Evolutionary conservation across 2,329 filamentous ascomycete genomes (phyloP), one percentile per base, ranked within the genome.

Genomic region (Cercospora beticola): DNA sequence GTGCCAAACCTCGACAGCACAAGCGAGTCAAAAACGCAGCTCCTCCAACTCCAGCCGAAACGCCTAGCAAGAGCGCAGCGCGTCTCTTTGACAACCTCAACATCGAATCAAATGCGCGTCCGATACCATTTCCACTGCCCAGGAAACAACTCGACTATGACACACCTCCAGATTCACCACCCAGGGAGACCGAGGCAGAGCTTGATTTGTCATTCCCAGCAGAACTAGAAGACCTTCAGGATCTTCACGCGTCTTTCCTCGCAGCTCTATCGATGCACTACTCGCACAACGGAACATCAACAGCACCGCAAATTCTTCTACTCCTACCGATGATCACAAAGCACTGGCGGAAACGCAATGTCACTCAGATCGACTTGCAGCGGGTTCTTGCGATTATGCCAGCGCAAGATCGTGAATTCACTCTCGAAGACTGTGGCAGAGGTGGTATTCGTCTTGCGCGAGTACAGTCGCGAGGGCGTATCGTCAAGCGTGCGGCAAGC

Each of bases 261-360:
- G 82, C 80, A 16, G 81, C 83, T n/a, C 76, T 85, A 12, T 82
- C 82, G 5, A 76, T 85, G 30, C 82, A 85, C 71, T 83, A 82
- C 70, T 81, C 84, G 21, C 83, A 85, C 73, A 83, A 84, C 67
- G 82, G 82, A 58, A 81, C 80, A 12, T 78, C 81, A 5, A 77
- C 81, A 16, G 79, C 83, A n/a, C 78, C 81, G 64, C 78, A 84
- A 67, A 73, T 84, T 23, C 72, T 76, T 26, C 73, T 76, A 23
- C 71, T 85, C 31, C 77, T 80, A 23, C 76, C 79, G 26, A 78
- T 79, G 7, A 76, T 83, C 56, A 81, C 83, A 6, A 76, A 80
- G 33, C 78, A 80, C 57, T 84, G 83, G 80, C 80, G 80, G 65
- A 81, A 82, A 67, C 81, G 83, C 8, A 79, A 78, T 65, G 83